Evolutionary conservation across 2,329 filamentous ascomycete genomes (phyloP), one percentile per base, ranked within the genome.

Genomic region (Fusarium cyanostomum): DNA sequence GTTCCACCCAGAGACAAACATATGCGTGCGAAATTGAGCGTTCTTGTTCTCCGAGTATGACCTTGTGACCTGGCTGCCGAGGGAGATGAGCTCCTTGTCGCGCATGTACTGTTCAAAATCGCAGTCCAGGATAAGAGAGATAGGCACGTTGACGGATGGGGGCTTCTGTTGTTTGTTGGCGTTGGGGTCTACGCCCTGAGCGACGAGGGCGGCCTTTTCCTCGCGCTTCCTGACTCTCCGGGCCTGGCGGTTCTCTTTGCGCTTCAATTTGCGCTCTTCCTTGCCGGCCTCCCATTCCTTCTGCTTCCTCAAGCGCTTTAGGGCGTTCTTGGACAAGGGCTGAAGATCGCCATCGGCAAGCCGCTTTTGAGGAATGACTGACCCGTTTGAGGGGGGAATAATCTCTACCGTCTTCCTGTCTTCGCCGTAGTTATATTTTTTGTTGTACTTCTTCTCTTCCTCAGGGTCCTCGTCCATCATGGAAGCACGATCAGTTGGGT

Each of bases 71-170:
- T 99, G 95, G 55, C 88, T 86, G 1, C 87, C 86, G 11, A 99
- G 83, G 5, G 92, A 97, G 52, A 94, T 88, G 27, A 91, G 82
- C 78, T 99, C 95, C 68, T 91, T 90, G 33, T 94, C 91, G 46
- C 83, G 84, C 95, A 99, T 99, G 72, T 94, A 85, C 37, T 91
- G 82, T 75, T 99, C 94, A 74, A 96, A 99, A 66, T 91, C 88
- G 78, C 94, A 98, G 79, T 99, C 95, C 62, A 99, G 80, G 57
- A 99, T 82, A 66, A 99, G 80, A 0, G 92, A 86, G 18, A 98
- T 80, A 2, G 94, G 93, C 0, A 96, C 84, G 53, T 87, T 85
- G 44, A 82, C 79, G 38, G 77, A 71, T 37, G 70, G 71, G 42
- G 72, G 73, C 61, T 74, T 79, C 72, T 73, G 74, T 53, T 73